Evolutionary conservation across 345 rosid species (phyloP).

Genomic region (Durio zibethinus): DNA sequence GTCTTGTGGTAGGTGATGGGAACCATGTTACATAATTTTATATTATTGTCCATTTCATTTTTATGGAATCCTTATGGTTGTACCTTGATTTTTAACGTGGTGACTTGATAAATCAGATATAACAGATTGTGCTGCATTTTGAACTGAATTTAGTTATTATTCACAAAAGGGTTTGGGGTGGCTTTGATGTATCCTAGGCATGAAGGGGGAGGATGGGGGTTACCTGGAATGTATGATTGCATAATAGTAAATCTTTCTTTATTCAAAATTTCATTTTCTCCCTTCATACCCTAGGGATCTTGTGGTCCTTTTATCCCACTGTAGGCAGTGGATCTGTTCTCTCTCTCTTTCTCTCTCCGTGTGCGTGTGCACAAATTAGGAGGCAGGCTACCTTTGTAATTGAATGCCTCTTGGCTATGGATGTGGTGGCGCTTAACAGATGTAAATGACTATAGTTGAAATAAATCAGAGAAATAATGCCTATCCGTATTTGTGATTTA

Average conservation of each 20-base stretch:
- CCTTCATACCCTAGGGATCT: neutral
- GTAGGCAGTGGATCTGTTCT: neutral
- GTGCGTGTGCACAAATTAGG: neutral
- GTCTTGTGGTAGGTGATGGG: conserved; percentile 82
- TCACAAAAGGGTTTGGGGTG: neutral
- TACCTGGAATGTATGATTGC: neutral
- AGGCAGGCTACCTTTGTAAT: neutral
- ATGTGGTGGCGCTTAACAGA: conserved; percentile 5
- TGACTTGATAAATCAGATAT: neutral
- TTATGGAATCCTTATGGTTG: neutral
- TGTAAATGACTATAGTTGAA: neutral
- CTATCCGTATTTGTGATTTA: neutral
- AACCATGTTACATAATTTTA: neutral
- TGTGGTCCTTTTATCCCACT: neutral
- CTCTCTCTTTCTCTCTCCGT: no score
- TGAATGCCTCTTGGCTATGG: neutral
- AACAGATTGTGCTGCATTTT: neutral
- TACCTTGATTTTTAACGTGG: neutral
- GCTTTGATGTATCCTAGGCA: neutral
- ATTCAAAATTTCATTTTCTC: neutral
- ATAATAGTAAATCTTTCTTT: neutral
- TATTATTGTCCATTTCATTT: neutral
- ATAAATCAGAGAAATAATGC: neutral
- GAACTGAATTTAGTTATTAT: neutral
- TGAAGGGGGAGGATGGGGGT: neutral